These are phyloP conservation scores for Puccinia horiana DNA, from an alignment of 1,284 basidiomycete species.

Conservation along the genomic window DNA sequence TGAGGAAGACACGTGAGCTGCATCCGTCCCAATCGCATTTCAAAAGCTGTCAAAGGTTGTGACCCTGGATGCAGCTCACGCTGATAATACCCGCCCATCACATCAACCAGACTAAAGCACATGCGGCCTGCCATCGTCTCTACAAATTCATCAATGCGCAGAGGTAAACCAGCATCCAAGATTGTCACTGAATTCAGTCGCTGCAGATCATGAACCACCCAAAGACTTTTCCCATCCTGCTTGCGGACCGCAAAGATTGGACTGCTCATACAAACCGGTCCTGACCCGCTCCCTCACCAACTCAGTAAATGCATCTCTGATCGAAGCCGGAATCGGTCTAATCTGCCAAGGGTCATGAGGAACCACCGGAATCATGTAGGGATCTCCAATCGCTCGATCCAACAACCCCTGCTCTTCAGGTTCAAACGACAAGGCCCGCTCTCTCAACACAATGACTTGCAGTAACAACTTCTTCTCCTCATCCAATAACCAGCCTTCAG, in stretches of 20 bases:
- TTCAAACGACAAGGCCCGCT: background rate
- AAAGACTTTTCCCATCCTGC: background rate
- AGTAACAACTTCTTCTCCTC: background rate
- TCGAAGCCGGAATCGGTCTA: too few species aligned
- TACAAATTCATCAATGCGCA: too few species aligned
- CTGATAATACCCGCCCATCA: constrained; percentile 41
- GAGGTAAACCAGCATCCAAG: too few species aligned
- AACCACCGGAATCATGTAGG: too few species aligned
- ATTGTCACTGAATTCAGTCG: too few species aligned
- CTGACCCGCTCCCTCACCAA: background rate
- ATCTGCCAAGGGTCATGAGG: too few species aligned
- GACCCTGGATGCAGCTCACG: constrained; percentile 1
- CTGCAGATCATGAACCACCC: constrained; percentile 24
- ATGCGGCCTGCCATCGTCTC: constrained; percentile 17
- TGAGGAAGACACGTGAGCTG: too few species aligned
- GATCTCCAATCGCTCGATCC: background rate
- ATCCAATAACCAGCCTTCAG: background rate
- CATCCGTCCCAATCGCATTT: background rate
- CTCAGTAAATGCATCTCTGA: background rate
- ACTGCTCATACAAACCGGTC: constrained; percentile 4
- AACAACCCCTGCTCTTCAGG: constrained; percentile 9
- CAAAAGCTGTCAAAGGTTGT: constrained; percentile 2
- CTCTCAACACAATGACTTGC: background rate
- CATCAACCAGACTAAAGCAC: constrained; percentile 4
- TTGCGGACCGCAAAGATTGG: constrained; percentile 16